phyloP scores from a whole-genome alignment of 2,329 filamentous ascomycete genomes.

The Cadophora malorum region DNA sequence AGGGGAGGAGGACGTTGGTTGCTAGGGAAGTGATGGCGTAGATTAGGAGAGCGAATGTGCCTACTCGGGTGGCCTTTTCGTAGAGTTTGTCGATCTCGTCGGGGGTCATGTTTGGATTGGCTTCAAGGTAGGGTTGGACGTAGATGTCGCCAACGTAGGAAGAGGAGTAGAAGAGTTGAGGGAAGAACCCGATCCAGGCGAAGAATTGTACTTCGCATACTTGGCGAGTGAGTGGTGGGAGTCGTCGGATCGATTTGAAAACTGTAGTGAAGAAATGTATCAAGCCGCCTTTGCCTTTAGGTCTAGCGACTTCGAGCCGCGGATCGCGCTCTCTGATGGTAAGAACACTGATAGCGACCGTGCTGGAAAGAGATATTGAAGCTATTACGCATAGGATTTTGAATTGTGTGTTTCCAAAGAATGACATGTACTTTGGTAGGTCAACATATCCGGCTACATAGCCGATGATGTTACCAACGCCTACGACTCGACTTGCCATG shows the following conservation, averaged over 20 bases:
- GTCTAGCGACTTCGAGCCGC: conserved; percentile 68
- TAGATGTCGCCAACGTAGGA: conserved; percentile 95
- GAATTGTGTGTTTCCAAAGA: conserved; percentile 88
- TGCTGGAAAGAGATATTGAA: conserved; percentile 72
- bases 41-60: conserved; percentile 86
- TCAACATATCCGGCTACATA: conserved; percentile 88
- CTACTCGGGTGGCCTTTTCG: conserved; percentile 83
- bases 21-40: conserved; percentile 85
- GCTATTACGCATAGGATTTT: conserved; percentile 90
- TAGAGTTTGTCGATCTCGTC: conserved; percentile 80
- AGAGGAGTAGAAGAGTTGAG: conserved; percentile 93
- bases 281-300: conserved; percentile 67
- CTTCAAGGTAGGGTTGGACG: conserved; percentile 78
- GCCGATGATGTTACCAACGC: conserved; percentile 88
- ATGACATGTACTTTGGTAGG: conserved; percentile 75
- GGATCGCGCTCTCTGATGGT: conserved; percentile 83
- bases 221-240: conserved; percentile 81
- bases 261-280: conserved; percentile 81
- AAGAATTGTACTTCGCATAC: conserved; percentile 86
- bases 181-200: conserved; percentile 95
- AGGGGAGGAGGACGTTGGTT: conserved; percentile 83
- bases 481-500: conserved; percentile 87
- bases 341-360: conserved; percentile 72
- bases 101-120: conserved; percentile 78
- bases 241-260: conserved; percentile 74